Evolutionary conservation across 305 asterid genomes (phyloP), one percentile per base, ranked within the genome.

Genomic region (Fraxinus floribunda): DNA sequence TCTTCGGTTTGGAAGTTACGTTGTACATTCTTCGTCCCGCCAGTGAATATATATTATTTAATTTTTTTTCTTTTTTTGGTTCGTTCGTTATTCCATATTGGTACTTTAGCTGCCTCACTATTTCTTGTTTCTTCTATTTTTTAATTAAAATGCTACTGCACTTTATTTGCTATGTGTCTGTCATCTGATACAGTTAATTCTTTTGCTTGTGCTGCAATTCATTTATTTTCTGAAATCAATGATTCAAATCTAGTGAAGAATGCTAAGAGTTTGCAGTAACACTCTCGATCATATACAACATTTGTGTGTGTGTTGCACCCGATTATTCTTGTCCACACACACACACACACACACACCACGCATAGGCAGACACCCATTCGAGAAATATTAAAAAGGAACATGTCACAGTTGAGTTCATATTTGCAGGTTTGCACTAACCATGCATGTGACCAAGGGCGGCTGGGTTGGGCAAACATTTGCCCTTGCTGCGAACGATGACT

Each of bases 391-490:
- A 62, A 62, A 62, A 9, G 72, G 34, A 22, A 15, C 66, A 29
- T 41, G 68, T 35, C 64, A 24, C n/a, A 1, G 75, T 66, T 15
- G 24, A 24, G 55, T 49, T 26, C 70, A 9, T 77, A 57, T 62
- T 81, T 78, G 75, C 76, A 68, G 78, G 64, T 74, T 75, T 78
- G 35, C 35, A 35, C 38, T 35, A 35, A 35, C 22, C 83, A 94
- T 94, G 99, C 92, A 93, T 77, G 87, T 94, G 22, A 78, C 88
- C 72, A 90, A 84, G 81, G 91, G 91, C 82, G 88, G 90, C 79
- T 93, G 93, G 94, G 82, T 83, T 34, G 98, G 94, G 82, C 97
- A 90, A 86, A 88, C 91, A 81, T 87, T 91, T 88, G 98, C 98
- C 55, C 87, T 91, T 80, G 93, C 96, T 79, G 22, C 90, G 60